Conservation (phyloP, 2,329 filamentous ascomycete genomes). For the Kalmusia sp. region DNA sequence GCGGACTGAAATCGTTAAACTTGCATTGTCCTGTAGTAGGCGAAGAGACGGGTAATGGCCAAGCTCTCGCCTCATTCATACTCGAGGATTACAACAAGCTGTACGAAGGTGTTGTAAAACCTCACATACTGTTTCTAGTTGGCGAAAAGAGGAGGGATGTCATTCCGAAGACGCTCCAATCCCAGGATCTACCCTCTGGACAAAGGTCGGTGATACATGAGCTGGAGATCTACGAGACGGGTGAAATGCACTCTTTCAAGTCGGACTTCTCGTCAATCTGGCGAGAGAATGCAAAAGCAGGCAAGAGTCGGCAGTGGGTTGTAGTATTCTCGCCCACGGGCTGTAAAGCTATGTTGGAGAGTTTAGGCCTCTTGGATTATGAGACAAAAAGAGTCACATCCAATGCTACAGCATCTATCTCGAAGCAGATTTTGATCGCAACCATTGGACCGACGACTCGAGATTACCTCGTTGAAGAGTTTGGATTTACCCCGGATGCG, state of each 20-base stretch:
- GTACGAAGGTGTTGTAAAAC: conserved; percentile 52
- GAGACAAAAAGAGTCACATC: conserved; percentile 48
- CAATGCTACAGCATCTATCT: conserved; percentile 28
- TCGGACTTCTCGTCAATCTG: conserved; percentile 67
- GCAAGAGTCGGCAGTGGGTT: conserved; percentile 66
- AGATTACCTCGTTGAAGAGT: conserved; percentile 71
- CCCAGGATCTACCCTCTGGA: conserved; percentile 55
- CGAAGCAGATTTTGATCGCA: conserved; percentile 68
- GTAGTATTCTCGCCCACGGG: conserved; percentile 74
- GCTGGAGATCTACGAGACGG: conserved; percentile 84
- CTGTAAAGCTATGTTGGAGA: conserved; percentile 66
- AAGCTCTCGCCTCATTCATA: conserved; percentile 79
- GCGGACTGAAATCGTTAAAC: conserved; percentile 67
- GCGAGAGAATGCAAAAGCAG: conserved; percentile 48
- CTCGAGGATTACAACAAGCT: conserved; percentile 73
- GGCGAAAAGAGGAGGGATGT: conserved; percentile 90
- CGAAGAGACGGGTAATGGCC: conserved; percentile 83
- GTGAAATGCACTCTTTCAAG: conserved; percentile 80
- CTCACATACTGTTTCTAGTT: conserved; percentile 81
- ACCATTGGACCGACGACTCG: conserved; percentile 95
- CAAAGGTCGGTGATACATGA: conserved; percentile 74
- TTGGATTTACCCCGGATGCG: conserved; percentile 75
- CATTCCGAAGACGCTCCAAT: conserved; percentile 81
- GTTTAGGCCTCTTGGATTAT: conserved; percentile 55
- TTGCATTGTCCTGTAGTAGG: conserved; percentile 70